Percentiles rank a stretch among this genome's conserved stretches.
Evolutionary conservation across 768 basidiomycete species (phyloP).

Genomic region (Termitomyces sp.): DNA sequence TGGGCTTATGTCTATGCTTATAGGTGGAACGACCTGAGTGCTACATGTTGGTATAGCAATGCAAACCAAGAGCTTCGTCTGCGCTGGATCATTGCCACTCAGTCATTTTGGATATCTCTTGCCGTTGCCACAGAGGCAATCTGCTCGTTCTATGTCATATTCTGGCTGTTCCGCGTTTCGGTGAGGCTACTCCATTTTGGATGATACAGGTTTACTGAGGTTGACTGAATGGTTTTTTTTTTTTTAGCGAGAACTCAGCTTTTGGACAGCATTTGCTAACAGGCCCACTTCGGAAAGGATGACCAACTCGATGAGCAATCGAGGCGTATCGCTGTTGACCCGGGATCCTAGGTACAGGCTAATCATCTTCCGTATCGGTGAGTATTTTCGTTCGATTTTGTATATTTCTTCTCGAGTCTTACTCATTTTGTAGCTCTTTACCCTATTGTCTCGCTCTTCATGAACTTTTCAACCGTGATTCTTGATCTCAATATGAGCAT

Average conservation of each 20-base stretch:
- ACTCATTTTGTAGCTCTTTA: slow-evolving; percentile 15
- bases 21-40: slow-evolving; percentile 20
- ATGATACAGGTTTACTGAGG: too few relatives aligned
- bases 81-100: slow-evolving; percentile 22
- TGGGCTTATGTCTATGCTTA: too few relatives aligned
- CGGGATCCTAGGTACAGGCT: slow-evolving; percentile 9
- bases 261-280: too few relatives aligned
- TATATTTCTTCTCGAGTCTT: background rate
- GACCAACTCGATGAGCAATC: background rate
- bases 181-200: too few relatives aligned
- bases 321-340: background rate
- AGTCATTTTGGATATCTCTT: slow-evolving; percentile 17
- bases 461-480: slow-evolving; percentile 18
- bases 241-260: slow-evolving; percentile 6
- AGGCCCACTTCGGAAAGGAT: background rate
- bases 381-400: background rate
- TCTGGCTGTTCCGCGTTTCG: too few relatives aligned
- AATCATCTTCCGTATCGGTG: background rate
- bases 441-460: slow-evolving; percentile 18
- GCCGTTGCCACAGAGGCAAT: slow-evolving; percentile 17
- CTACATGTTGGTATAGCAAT: slow-evolving; percentile 22
- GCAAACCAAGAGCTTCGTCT: slow-evolving; percentile 9
- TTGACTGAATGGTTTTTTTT: too few relatives aligned
- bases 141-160: too few relatives aligned
- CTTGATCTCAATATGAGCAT: slow-evolving; percentile 19